A percentile compares a stretch with the other conserved stretches of the same genome.
phyloP scores from a whole-genome alignment of 805 yeast species.

The Teunomyces kruisii region DNA sequence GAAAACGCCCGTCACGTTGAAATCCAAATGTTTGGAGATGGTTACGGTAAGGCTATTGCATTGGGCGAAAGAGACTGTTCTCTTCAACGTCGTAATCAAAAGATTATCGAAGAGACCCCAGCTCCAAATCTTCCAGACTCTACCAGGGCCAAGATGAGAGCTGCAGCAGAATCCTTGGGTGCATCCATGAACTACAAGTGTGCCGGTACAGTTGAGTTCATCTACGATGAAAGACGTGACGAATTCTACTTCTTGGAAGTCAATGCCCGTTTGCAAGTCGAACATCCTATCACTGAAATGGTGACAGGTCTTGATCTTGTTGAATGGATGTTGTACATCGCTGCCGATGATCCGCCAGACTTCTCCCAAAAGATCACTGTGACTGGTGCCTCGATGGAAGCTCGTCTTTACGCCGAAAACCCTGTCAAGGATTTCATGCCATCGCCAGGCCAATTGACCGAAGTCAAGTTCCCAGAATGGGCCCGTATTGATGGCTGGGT shows the following conservation, averaged over 20 bases:
- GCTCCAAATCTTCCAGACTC: slow-evolving; percentile 88
- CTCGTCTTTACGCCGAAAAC: slow-evolving; percentile 93
- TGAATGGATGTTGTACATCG: slow-evolving; percentile 94
- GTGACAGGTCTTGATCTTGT: slow-evolving; percentile 94
- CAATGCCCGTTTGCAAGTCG: slow-evolving; percentile 95
- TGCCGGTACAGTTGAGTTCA: slow-evolving; percentile 97
- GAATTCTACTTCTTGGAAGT: slow-evolving; percentile 95
- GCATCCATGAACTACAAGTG: slow-evolving; percentile 85
- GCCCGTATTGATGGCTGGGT: slow-evolving; percentile 97
- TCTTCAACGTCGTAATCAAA: slow-evolving; percentile 94
- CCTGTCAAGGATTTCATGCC: slow-evolving; percentile 95
- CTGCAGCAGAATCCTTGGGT: slow-evolving; percentile 82
- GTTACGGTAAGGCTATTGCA: slow-evolving; percentile 88
- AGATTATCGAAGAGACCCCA: slow-evolving; percentile 95
- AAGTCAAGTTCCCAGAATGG: slow-evolving; percentile 82
- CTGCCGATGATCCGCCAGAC: slow-evolving; percentile 86
- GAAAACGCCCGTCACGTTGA: slow-evolving; percentile 96
- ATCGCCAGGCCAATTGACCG: slow-evolving; percentile 91
- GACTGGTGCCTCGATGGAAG: slow-evolving; percentile 94
- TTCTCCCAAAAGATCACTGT: slow-evolving; percentile 58
- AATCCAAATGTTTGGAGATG: slow-evolving; percentile 96
- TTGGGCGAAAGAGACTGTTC: slow-evolving; percentile 98
- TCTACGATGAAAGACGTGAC: slow-evolving; percentile 81
- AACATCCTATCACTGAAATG: slow-evolving; percentile 95
- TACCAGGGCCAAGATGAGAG: slow-evolving; percentile 72